Percentiles rank a stretch among this genome's conserved stretches.
phyloP scores from a whole-genome alignment of 2,329 filamentous ascomycete species.

The Aspergillus hortae region DNA sequence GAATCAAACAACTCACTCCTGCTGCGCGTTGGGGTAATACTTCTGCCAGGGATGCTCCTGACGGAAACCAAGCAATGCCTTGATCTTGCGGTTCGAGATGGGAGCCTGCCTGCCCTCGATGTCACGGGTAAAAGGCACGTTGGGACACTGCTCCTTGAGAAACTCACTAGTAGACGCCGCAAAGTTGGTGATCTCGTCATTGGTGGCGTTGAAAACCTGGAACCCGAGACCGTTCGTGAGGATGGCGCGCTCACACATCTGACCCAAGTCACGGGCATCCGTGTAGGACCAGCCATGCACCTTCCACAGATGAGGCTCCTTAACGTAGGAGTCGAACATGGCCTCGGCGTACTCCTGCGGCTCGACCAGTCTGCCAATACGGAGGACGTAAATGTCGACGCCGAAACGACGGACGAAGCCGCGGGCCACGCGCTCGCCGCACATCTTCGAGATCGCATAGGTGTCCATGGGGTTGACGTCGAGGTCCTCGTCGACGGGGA shows the following conservation, averaged over 20 bases:
- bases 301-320: slow-evolving; percentile 49
- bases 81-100: slow-evolving; percentile 59
- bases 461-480: slow-evolving; percentile 60
- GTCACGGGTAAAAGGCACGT: slow-evolving; percentile 51
- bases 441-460: slow-evolving; percentile 60
- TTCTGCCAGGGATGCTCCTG: slow-evolving; percentile 47
- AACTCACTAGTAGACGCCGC: slow-evolving; percentile 51
- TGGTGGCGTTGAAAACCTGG: slow-evolving; percentile 63
- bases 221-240: slow-evolving; percentile 56
- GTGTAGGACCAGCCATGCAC: slow-evolving; percentile 62
- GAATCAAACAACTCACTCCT: too few species aligned
- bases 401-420: slow-evolving; percentile 55
- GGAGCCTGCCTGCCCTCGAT: slow-evolving; percentile 60
- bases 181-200: slow-evolving; percentile 56
- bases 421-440: slow-evolving; percentile 55
- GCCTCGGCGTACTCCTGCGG: slow-evolving; percentile 41
- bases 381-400: slow-evolving; percentile 57
- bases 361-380: slow-evolving; percentile 61
- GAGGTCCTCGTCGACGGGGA: slow-evolving; percentile 58
- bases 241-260: slow-evolving; percentile 57
- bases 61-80: slow-evolving; percentile 55
- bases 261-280: slow-evolving; percentile 59
- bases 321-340: slow-evolving; percentile 32
- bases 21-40: neutral
- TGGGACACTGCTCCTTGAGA: slow-evolving; percentile 48